A percentile compares a stretch with the other conserved stretches of the same genome.
Conservation (phyloP, 345 rosid genomes). For the Schrenkiella parvula region DNA sequence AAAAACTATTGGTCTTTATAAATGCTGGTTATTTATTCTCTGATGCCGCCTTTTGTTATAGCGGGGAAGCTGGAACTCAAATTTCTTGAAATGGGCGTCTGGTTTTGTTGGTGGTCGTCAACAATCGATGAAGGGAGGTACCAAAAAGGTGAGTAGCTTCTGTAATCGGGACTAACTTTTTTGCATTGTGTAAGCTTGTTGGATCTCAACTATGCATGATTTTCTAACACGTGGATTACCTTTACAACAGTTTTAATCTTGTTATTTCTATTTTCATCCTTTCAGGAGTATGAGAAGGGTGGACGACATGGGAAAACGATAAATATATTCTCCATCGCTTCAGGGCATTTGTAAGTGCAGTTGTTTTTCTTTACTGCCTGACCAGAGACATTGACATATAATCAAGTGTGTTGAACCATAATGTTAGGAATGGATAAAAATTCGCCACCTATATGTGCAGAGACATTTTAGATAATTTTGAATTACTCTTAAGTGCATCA, state of each 20-base stretch:
- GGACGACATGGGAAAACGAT: slow-evolving; percentile 76
- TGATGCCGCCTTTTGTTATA: slow-evolving; percentile 1
- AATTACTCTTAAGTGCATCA: background rate
- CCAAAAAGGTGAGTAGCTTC: slow-evolving; percentile 40
- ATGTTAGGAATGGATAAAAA: background rate
- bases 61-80: slow-evolving; percentile 87
- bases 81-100: slow-evolving; percentile 92
- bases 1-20: background rate
- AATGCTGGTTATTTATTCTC: slow-evolving; percentile 14
- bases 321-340: slow-evolving; percentile 92
- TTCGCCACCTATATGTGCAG: background rate
- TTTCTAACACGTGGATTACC: slow-evolving; percentile 9
- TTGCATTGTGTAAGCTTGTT: background rate
- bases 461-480: background rate
- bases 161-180: background rate
- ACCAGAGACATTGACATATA: slow-evolving; percentile 16
- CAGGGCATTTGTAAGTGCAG: slow-evolving; percentile 92
- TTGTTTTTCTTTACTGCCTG: slow-evolving; percentile 4
- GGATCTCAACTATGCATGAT: background rate
- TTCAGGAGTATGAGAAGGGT: slow-evolving; percentile 60
- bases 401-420: slow-evolving; percentile 6
- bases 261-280: slow-evolving; percentile 13
- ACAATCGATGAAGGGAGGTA: slow-evolving; percentile 43
- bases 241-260: slow-evolving; percentile 4
- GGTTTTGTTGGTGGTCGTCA: slow-evolving; percentile 69